Base-by-base conservation (phyloP, 495 filamentous ascomycete species). In the Aspergillus incahuasiensis region DNA sequence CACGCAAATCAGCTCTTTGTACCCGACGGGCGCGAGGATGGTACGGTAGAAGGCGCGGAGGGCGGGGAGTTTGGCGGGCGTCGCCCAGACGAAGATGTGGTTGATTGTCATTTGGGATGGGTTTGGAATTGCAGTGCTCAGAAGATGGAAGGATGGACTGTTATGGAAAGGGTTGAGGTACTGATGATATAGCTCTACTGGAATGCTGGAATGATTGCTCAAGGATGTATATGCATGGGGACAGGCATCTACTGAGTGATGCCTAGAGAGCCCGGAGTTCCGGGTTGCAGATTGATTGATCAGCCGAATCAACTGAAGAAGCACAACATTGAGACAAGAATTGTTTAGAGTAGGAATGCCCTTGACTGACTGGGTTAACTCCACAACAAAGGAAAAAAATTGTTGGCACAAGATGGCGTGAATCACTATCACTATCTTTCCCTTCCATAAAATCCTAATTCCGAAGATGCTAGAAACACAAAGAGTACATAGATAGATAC, bases 51-150 rank as follows among this genome's bases (percentile, higher is more conserved):
- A 57, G 19, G 42, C 15, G 24, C 48, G 48, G 6, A 57, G 48
- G 6, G 48, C 9, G 0, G 15, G 18, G 28, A 41, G 25, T 16
- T 52, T 52, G 40, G 18, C n/a, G 30, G 48, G 28, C 9, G 55
- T 45, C 3, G 48, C 48, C 55, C 55, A 57, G 18, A 57, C 15
- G 40, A 57, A 57, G 34, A 57, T 35, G 44, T 57, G 55, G 44
- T 57, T 57, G 15, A 59, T 55, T 8, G 57, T 55, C 46, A 55
- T 59, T 51, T 45, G 49, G 49, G 34, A 12, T 3, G 13, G 34
- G 34, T 32, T 5, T 32, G n/a, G n/a, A n/a, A n/a, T n/a, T n/a
- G n/a, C n/a, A n/a, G n/a, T 32, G 28, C 11, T 32, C 28, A 32
- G 5, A 11, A 32, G 28, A 32, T 32, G 5, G 28, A 32, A 11